Base-by-base conservation (phyloP, 768 basidiomycete genomes). In the Tylopilus rubrobrunneus region DNA sequence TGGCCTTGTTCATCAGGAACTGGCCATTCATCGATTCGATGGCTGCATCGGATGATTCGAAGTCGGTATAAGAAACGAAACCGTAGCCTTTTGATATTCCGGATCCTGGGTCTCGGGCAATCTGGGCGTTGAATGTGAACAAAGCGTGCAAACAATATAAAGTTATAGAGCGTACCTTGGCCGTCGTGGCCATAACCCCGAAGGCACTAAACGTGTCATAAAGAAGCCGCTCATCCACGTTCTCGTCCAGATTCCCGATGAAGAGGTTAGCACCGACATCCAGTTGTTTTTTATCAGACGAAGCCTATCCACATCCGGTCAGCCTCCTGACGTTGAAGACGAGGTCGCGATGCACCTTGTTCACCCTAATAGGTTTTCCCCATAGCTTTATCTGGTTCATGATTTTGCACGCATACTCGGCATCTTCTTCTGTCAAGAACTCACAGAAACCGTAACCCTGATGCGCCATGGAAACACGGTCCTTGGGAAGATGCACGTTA, bases 311-410 rank as follows among this genome's bases (percentile, higher is more conserved):
- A 51, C 43, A 46, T 58, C 40, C 49, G 68, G 56, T 60, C 53
- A 58, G 19, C 29, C 34, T 23, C 28, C 11, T 8, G 14, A 5
- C 7, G 14, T 31, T 29, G 39, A 14, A 56, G 27, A 40, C 9
- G 27, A 33, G 33, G 0, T 41, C 8, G 19, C 2, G n/a, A 75
- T 85, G 66, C 59, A 90, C 93, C 87, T 98, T 99, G 80, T 98
- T 98, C 59, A 99, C 96, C 60, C 97, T 81, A 55, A 99, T 97
- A 31, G 97, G 97, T 69, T 98, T 98, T 25, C 97, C 97, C 84
- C 90, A 99, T 49, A 99, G 73, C 73, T 99, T 99, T 69, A 99
- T 98, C 79, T 98, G 96, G 70, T 99, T 99, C 96, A 98, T 98
- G 63, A 98, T 98, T 80, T 98, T 97, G 81, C 96, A 98, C 53